Evolutionary conservation across 768 basidiomycete genomes (phyloP), one percentile per base, ranked within the genome.

Genomic region (Gyrodon lividus): DNA sequence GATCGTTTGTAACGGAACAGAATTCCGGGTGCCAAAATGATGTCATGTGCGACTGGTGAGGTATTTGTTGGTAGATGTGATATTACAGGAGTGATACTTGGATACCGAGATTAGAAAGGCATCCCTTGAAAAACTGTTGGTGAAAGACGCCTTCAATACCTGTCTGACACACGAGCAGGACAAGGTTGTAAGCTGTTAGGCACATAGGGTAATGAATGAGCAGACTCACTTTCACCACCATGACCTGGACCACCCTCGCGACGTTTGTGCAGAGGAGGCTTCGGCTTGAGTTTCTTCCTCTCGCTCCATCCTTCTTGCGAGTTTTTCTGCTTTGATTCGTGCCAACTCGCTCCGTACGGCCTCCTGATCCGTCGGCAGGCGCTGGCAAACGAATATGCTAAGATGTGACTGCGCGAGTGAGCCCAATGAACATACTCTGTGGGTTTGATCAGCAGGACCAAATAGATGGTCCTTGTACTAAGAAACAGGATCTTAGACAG

Each of bases 391-490:
- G 33, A 20, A 6, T 34, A 9, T 23, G 33, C 17, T 65, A 23
- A 67, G 58, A 42, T 33, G 42, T 17, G 33, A 33, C 24, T 10
- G 23, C 20, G 23, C 41, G 16, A 24, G 28, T 4, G 44, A 35
- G 20, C 12, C 48, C 19, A 7, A 9, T 31, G 51, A 46, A 62
- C 68, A 37, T 70, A 82, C 84, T 52, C 78, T 76, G 39, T 75
- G 70, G 22, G 78, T 76, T 52, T 81, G 77, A 51, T 85, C 78
- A 22, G 79, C 67, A 6, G 82, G 72, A 26, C 87, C 87, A 59
- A 90, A 88, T 17, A 90, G 71, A 62, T 75, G 83, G 43, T 87
- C 80, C 65, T 84, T 81, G 63, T 89, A 89, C 89, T 91, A 54
- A 37, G 39, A n/a, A 24, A 5, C 14, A 51, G n/a, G 26, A 23